phyloP scores from a whole-genome alignment of 371 early-diverging fungal genomes.

The Batkoa obscura region DNA sequence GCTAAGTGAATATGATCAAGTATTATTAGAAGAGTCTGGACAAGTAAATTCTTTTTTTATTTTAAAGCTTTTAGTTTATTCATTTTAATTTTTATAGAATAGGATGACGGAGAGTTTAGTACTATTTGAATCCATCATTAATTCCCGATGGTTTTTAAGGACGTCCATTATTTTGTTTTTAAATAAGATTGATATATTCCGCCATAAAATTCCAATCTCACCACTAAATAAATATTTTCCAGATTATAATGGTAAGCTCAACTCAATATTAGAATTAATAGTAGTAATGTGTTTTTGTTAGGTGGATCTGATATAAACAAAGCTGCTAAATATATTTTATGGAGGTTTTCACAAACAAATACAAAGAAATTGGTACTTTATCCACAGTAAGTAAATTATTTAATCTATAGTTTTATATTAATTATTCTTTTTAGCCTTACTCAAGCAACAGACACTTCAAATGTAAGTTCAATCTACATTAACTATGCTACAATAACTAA shows the following conservation, averaged over 20 bases:
- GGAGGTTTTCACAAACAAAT: slow-evolving; percentile 56
- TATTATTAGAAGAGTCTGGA: slow-evolving; percentile 47
- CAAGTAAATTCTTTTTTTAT: slow-evolving; percentile 18
- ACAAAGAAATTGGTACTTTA: slow-evolving; percentile 51
- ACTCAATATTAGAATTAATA: background rate
- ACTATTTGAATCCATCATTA: slow-evolving; percentile 65
- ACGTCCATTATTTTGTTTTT: slow-evolving; percentile 66
- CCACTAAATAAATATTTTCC: slow-evolving; percentile 46
- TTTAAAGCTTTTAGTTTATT: background rate
- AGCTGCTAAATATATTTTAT: slow-evolving; percentile 57
- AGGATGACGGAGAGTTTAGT: slow-evolving; percentile 59
- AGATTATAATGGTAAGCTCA: slow-evolving; percentile 35
- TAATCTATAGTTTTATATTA: no score
- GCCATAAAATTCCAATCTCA: slow-evolving; percentile 35
- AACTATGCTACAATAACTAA: no score
- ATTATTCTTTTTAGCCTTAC: slow-evolving; percentile 28
- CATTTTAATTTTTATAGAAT: slow-evolving; percentile 21
- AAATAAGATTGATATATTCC: slow-evolving; percentile 68
- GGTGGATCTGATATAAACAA: slow-evolving; percentile 47
- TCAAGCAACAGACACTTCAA: slow-evolving; percentile 55
- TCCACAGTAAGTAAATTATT: slow-evolving; percentile 39
- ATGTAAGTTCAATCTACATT: slow-evolving; percentile 23
- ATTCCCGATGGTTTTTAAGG: slow-evolving; percentile 53
- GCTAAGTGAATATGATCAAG: slow-evolving; percentile 55
- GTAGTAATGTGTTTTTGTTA: background rate